These are phyloP conservation scores for Dothistroma pini DNA, from an alignment of 2,329 filamentous ascomycete species.

Conservation along the genomic window DNA sequence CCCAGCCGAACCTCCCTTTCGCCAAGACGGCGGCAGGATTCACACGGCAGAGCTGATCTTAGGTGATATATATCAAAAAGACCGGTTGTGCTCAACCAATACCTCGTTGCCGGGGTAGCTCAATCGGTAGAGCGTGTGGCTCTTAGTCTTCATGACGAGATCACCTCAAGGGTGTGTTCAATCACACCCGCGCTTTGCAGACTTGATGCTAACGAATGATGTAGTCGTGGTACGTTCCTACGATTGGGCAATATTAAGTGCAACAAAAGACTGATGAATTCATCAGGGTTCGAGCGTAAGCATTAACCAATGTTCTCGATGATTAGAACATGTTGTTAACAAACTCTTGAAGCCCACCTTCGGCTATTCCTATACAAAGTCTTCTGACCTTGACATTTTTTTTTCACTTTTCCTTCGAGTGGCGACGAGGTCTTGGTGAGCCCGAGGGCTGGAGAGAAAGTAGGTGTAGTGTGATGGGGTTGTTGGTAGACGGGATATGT, in stretches of 20 bases:
- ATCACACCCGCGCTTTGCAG: not conserved
- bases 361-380: conserved; percentile 4
- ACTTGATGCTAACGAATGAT: not conserved
- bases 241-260: not conserved
- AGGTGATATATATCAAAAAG: not conserved
- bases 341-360: not conserved
- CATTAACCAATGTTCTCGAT: not conserved
- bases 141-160: conserved; percentile 36
- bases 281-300: not conserved
- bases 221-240: not conserved
- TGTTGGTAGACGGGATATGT: not conserved
- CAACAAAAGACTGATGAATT: not conserved
- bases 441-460: not conserved
- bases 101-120: conserved; percentile 44
- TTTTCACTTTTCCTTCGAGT: not conserved
- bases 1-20: not conserved
- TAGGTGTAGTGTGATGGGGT: not conserved
- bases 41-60: not conserved
- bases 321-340: not conserved
- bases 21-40: not conserved
- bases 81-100: not conserved
- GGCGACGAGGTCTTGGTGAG: no score
- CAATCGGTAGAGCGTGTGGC: conserved; percentile 54
- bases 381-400: not conserved
- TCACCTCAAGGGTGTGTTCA: not conserved